A percentile compares a stretch with the other conserved stretches of the same genome.
These are phyloP conservation scores for Hemisphaericaspora nanyangensis DNA, from an alignment of 805 yeast genomes.

Conservation along the genomic window DNA sequence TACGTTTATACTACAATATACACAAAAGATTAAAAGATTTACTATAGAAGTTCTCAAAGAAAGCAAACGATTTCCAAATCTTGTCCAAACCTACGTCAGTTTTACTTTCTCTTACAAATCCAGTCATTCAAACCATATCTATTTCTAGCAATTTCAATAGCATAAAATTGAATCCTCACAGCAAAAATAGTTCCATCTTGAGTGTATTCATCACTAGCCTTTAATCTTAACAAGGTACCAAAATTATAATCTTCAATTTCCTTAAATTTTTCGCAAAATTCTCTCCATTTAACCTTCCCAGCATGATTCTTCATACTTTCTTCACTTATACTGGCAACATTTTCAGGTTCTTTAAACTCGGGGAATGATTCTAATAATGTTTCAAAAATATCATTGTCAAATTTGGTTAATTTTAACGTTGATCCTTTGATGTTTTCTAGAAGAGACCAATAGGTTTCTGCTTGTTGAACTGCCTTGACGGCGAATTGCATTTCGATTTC, in stretches of 20 bases:
- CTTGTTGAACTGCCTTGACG: conserved; percentile 93
- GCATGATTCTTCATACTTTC: conserved; percentile 72
- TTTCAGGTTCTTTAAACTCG: conserved; percentile 66
- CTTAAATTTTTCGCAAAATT: conserved; percentile 78
- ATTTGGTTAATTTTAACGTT: conserved; percentile 64
- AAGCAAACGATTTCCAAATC: too few species aligned
- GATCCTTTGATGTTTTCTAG: conserved; percentile 76
- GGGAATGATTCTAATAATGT: conserved; percentile 73
- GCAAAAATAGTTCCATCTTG: conserved; percentile 84
- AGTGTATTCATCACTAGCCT: conserved; percentile 66
- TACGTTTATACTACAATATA: too few species aligned
- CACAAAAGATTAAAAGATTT: too few species aligned
- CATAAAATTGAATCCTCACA: conserved; percentile 92
- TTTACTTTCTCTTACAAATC: conserved; percentile 45
- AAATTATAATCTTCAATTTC: conserved; percentile 89
- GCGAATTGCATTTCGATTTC: conserved; percentile 93
- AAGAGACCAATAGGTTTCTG: conserved; percentile 89
- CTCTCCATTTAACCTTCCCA: conserved; percentile 92
- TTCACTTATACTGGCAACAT: conserved; percentile 60
- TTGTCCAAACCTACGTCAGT: too few species aligned
- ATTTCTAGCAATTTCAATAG: conserved; percentile 92
- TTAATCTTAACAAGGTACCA: conserved; percentile 87
- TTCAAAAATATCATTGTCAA: conserved; percentile 66
- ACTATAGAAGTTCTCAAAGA: too few species aligned
- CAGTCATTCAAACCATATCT: conserved; percentile 89